Conservation (phyloP, 768 basidiomycete species). For the Termitomyces sp. region DNA sequence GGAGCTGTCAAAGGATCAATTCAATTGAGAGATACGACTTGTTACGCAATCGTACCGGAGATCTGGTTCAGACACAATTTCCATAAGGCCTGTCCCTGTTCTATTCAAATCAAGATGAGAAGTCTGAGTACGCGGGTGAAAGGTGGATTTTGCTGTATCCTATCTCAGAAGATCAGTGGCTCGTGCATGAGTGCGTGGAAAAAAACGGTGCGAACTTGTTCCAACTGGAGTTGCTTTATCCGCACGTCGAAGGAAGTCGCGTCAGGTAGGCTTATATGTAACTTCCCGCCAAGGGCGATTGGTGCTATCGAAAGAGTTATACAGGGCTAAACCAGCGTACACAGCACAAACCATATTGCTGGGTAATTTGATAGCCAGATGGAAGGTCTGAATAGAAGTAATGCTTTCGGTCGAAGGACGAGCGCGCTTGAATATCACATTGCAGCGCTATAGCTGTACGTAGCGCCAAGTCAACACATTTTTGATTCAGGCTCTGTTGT, state of each 20-base stretch:
- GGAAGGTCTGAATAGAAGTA: slow-evolving; percentile 97
- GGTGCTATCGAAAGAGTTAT: slow-evolving; percentile 49
- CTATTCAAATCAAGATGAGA: slow-evolving; percentile 85
- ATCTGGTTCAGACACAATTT: slow-evolving; percentile 94
- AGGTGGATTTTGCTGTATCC: slow-evolving; percentile 90
- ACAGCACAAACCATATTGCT: slow-evolving; percentile 69
- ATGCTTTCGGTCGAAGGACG: slow-evolving; percentile 94
- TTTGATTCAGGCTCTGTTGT: slow-evolving; percentile 52
- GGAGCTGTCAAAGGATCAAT: slow-evolving; percentile 31
- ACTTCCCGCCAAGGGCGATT: slow-evolving; percentile 60
- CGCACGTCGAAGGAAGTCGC: slow-evolving; percentile 45
- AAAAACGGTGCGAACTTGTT: slow-evolving; percentile 58
- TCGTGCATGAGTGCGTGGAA: background rate
- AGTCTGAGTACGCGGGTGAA: slow-evolving; percentile 41
- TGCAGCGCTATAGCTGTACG: slow-evolving; percentile 77
- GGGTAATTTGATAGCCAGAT: slow-evolving; percentile 94
- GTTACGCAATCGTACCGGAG: slow-evolving; percentile 43
- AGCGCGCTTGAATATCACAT: slow-evolving; percentile 57
- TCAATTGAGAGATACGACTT: slow-evolving; percentile 19
- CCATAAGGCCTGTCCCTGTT: slow-evolving; percentile 86
- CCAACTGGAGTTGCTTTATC: slow-evolving; percentile 92
- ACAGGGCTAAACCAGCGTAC: background rate
- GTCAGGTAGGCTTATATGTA: slow-evolving; percentile 40
- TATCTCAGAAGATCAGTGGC: slow-evolving; percentile 21
- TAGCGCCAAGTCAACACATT: slow-evolving; percentile 74